phyloP scores from a whole-genome alignment of 2,329 filamentous ascomycete genomes.

The Epichloe aotearoae region DNA sequence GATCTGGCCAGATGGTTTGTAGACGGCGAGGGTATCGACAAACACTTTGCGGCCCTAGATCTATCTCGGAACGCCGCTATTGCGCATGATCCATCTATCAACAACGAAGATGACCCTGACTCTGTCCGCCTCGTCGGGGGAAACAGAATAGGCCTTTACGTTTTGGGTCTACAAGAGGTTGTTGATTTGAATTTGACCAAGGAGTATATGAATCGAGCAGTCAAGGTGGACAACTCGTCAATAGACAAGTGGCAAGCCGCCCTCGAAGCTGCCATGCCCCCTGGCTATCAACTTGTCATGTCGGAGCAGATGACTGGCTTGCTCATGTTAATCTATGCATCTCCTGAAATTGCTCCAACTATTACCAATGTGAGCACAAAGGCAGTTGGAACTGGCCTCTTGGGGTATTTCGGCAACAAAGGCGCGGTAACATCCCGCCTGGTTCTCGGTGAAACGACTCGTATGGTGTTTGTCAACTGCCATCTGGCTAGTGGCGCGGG shows the following conservation, averaged over 20 bases:
- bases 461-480: slow-evolving; percentile 79
- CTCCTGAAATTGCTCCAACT: slow-evolving; percentile 58
- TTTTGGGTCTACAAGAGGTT: slow-evolving; percentile 82
- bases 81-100: slow-evolving; percentile 19
- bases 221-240: slow-evolving; percentile 59
- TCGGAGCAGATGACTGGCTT: slow-evolving; percentile 81
- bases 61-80: slow-evolving; percentile 27
- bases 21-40: slow-evolving; percentile 55
- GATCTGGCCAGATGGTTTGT: slow-evolving; percentile 87
- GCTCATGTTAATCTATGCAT: slow-evolving; percentile 73
- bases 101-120: slow-evolving; percentile 19
- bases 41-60: slow-evolving; percentile 43
- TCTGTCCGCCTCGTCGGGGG: slow-evolving; percentile 39
- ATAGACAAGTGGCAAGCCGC: slow-evolving; percentile 71
- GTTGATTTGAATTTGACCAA: slow-evolving; percentile 71
- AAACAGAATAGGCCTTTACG: slow-evolving; percentile 75
- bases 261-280: slow-evolving; percentile 59
- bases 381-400: slow-evolving; percentile 74
- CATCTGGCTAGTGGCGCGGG: slow-evolving; percentile 84
- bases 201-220: slow-evolving; percentile 54
- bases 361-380: slow-evolving; percentile 73
- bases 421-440: slow-evolving; percentile 74
- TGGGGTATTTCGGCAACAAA: slow-evolving; percentile 95
- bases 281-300: slow-evolving; percentile 62
- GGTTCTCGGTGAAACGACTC: slow-evolving; percentile 78